Evolutionary conservation across 495 filamentous ascomycete species (phyloP).

Genomic region (Neurospora sp.): DNA sequence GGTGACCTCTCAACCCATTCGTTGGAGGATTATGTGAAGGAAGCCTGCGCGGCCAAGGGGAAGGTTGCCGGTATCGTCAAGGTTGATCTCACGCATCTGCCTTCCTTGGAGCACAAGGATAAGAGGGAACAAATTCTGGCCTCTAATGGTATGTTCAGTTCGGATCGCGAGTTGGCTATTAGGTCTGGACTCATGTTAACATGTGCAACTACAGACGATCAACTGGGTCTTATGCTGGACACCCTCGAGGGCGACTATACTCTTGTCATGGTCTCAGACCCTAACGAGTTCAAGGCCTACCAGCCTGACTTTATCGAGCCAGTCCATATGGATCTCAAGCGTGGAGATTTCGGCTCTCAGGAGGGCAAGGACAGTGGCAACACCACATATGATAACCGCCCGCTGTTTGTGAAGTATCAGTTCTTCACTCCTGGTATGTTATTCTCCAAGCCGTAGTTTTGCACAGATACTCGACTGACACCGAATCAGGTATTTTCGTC

Average conservation of each 20-base stretch:
- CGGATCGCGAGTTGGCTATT: neutral
- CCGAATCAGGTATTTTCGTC: conserved; percentile 57
- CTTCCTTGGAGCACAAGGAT: conserved; percentile 26
- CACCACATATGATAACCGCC: conserved; percentile 28
- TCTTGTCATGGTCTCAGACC: conserved; percentile 33
- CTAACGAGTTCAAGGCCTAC: conserved; percentile 33
- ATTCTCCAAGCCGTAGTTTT: too few relatives aligned
- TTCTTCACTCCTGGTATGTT: conserved; percentile 62
- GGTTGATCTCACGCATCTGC: conserved; percentile 40
- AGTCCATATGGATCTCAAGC: conserved; percentile 41
- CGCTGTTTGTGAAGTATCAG: conserved; percentile 85
- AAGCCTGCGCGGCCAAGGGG: conserved; percentile 25
- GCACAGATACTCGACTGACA: neutral
- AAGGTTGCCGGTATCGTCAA: conserved; percentile 36
- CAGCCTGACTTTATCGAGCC: conserved; percentile 33
- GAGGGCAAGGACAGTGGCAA: conserved; percentile 11
- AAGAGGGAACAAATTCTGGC: conserved; percentile 45
- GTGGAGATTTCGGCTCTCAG: conserved; percentile 15
- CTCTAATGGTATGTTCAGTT: conserved; percentile 46
- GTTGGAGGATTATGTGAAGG: conserved; percentile 22
- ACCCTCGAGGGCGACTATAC: conserved; percentile 33
- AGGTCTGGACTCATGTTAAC: conserved; percentile 5
- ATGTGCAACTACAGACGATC: conserved; percentile 21
- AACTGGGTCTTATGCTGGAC: conserved; percentile 28
- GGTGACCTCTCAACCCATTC: conserved; percentile 43